phyloP scores from a whole-genome alignment of 306 rosid genomes.

The Alnus rubra region DNA sequence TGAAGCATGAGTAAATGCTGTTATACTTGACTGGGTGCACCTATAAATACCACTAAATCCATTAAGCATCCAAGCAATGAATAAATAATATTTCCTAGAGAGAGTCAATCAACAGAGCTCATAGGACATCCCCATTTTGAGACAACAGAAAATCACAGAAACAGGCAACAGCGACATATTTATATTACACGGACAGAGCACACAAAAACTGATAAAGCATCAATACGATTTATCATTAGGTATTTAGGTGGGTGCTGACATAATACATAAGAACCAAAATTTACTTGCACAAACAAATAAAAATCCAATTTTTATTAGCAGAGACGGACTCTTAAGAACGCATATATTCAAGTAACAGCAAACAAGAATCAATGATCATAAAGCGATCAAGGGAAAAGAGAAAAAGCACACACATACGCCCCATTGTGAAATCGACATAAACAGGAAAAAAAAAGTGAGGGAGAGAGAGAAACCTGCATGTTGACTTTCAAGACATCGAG shows the following conservation, averaged over 20 bases:
- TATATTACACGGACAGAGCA: no score
- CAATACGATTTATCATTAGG: no score
- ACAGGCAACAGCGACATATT: not conserved
- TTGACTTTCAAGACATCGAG: conserved; percentile 54
- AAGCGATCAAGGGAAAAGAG: no score
- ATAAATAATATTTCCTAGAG: not conserved
- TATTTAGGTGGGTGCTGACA: no score
- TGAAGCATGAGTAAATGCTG: conserved; percentile 51
- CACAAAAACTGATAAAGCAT: no score
- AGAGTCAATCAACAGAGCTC: not conserved
- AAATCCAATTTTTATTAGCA: no score
- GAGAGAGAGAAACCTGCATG: conserved; percentile 16
- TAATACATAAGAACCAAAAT: no score
- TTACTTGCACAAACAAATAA: no score
- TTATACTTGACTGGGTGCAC: conserved; percentile 50
- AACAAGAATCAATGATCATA: no score
- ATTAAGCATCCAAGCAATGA: not conserved
- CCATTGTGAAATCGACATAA: not conserved
- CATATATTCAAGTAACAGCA: not conserved
- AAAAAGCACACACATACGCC: not conserved
- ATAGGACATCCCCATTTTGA: not conserved
- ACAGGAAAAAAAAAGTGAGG: not conserved
- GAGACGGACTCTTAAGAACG: not conserved
- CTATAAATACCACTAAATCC: conserved; percentile 34
- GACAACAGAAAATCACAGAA: not conserved